Conservation (phyloP, 306 rosid species). For the Abrus precatorius region DNA sequence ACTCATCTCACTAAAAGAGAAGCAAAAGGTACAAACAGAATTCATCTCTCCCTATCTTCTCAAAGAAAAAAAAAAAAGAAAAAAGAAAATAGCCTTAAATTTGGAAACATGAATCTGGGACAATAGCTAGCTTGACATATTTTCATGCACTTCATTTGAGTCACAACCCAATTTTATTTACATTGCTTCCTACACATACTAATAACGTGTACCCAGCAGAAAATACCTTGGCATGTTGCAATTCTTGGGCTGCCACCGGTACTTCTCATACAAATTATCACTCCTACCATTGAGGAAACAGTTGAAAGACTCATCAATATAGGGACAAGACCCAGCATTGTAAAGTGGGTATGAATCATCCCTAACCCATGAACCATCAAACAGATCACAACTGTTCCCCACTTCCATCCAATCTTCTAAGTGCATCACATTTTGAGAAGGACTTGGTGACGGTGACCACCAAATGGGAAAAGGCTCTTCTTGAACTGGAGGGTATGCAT, state of each 20-base stretch:
- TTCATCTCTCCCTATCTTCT: background rate
- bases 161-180: background rate
- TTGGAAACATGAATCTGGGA: background rate
- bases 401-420: conserved; percentile 44
- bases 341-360: conserved; percentile 83
- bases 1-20: conserved; percentile 14
- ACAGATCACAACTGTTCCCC: conserved; percentile 65
- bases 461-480: conserved; percentile 5
- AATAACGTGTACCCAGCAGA: background rate
- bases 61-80: background rate
- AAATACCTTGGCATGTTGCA: conserved; percentile 81
- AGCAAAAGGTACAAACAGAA: conserved; percentile 23
- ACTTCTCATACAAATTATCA: conserved; percentile 63
- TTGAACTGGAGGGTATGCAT: background rate
- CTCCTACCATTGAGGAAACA: conserved; percentile 73
- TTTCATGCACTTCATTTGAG: background rate
- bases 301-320: conserved; percentile 78
- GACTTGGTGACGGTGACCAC: conserved; percentile 3
- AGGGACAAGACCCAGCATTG: conserved; percentile 74
- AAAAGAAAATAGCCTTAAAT: background rate
- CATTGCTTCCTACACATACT: conserved; percentile 9
- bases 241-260: conserved; percentile 80
- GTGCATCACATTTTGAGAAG: conserved; percentile 40
- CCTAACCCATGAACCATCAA: conserved; percentile 78
- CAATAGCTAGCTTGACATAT: background rate